These are phyloP conservation scores for Jackrogersella multiformis DNA, from an alignment of 495 filamentous ascomycete species.

Conservation along the genomic window DNA sequence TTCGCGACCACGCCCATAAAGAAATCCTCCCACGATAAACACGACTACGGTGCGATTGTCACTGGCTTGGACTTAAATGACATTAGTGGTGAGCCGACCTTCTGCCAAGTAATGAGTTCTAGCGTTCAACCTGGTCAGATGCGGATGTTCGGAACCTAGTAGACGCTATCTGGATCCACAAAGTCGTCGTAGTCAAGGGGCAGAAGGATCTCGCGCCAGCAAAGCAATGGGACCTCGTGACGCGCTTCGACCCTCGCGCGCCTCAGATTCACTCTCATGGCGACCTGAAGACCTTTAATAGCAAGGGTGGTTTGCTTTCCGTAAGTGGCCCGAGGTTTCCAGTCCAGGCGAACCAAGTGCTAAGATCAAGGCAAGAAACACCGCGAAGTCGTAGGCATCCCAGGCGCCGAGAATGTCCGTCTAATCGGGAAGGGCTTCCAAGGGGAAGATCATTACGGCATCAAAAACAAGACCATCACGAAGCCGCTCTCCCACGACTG, in stretches of 20 bases:
- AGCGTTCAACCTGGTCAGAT: constrained; percentile 36
- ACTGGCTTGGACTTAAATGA: constrained; percentile 45
- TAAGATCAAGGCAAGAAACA: constrained; percentile 35
- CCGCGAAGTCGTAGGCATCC: constrained; percentile 50
- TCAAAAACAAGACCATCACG: constrained; percentile 49
- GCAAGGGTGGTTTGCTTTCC: constrained; percentile 40
- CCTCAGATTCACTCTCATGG: constrained; percentile 52
- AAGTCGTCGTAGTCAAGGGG: constrained; percentile 52
- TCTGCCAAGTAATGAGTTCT: neutral
- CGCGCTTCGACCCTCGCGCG: constrained; percentile 51
- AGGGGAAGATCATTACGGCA: constrained; percentile 54
- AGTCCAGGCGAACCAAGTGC: neutral
- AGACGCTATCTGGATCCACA: constrained; percentile 52
- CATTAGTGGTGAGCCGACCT: constrained; percentile 31
- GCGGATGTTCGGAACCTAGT: constrained; percentile 48
- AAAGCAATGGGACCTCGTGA: constrained; percentile 56
- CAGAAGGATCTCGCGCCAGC: constrained; percentile 50
- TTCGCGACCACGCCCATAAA: constrained; percentile 34
- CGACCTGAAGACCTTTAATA: constrained; percentile 48
- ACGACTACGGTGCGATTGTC: constrained; percentile 43
- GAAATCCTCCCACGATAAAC: constrained; percentile 38
- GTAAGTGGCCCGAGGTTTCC: constrained; percentile 19
- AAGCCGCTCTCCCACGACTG: constrained; percentile 51
- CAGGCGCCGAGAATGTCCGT: constrained; percentile 54
- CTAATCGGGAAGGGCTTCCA: constrained; percentile 57